Conservation (phyloP, 2,329 filamentous ascomycete species). For the Neofusicoccum cordaticola region DNA sequence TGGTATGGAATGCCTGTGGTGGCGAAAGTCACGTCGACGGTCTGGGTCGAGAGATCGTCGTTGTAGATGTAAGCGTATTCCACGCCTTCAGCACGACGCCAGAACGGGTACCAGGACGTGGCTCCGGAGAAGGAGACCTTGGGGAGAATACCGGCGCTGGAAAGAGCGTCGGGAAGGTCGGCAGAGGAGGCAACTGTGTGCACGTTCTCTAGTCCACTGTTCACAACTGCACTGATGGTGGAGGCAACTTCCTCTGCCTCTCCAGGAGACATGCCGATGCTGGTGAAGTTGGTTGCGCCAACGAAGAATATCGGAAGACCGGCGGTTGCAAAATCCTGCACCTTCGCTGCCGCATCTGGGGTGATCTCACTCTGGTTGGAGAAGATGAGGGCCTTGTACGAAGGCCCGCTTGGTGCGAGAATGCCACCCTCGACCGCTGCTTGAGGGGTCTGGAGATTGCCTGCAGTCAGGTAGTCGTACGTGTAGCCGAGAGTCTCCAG, state of each 20-base stretch:
- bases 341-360: slow-evolving; percentile 28
- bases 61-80: slow-evolving; percentile 45
- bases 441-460: slow-evolving; percentile 42
- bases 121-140: slow-evolving; percentile 26
- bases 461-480: slow-evolving; percentile 46
- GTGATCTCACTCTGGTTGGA: slow-evolving; percentile 38
- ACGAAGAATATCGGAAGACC: slow-evolving; percentile 46
- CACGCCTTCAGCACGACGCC: slow-evolving; percentile 31
- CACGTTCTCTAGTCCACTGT: slow-evolving; percentile 30
- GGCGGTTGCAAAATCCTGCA: slow-evolving; percentile 35
- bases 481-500: slow-evolving; percentile 31
- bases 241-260: neutral
- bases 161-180: slow-evolving; percentile 32
- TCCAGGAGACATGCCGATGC: slow-evolving; percentile 7
- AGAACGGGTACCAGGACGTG: slow-evolving; percentile 37
- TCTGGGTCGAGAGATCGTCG: slow-evolving; percentile 23
- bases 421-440: slow-evolving; percentile 36
- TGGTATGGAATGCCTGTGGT: slow-evolving; percentile 30
- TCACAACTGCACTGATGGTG: neutral
- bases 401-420: slow-evolving; percentile 39
- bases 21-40: slow-evolving; percentile 19
- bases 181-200: slow-evolving; percentile 29
- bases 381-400: slow-evolving; percentile 45
- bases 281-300: slow-evolving; percentile 17
- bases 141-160: slow-evolving; percentile 32